Evolutionary conservation across 2,329 filamentous ascomycete genomes (phyloP).

Genomic region (Didymella exigua): DNA sequence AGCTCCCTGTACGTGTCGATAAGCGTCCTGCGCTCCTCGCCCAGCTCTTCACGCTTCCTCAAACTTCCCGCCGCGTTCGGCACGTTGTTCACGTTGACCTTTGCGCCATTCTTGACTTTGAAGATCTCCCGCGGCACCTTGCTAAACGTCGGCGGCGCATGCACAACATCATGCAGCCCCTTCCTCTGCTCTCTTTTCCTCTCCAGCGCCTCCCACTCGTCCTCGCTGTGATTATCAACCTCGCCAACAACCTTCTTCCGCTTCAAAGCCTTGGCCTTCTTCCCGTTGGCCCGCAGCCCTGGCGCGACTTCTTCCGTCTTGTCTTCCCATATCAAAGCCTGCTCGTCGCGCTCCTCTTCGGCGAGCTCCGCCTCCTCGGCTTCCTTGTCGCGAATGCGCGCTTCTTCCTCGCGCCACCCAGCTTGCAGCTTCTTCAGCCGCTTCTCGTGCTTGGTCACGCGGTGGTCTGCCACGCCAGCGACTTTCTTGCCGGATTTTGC

Average conservation of each 20-base stretch:
- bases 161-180: slow-evolving; percentile 64
- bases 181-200: slow-evolving; percentile 61
- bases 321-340: slow-evolving; percentile 68
- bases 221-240: slow-evolving; percentile 64
- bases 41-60: slow-evolving; percentile 73
- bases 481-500: slow-evolving; percentile 66
- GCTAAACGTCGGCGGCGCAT: slow-evolving; percentile 76
- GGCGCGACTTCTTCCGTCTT: slow-evolving; percentile 68
- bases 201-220: slow-evolving; percentile 79
- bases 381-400: slow-evolving; percentile 70
- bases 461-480: slow-evolving; percentile 67
- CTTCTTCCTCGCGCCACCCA: slow-evolving; percentile 63
- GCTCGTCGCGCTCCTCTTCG: slow-evolving; percentile 63
- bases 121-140: slow-evolving; percentile 67
- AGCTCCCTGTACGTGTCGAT: slow-evolving; percentile 74
- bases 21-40: slow-evolving; percentile 70
- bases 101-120: slow-evolving; percentile 67
- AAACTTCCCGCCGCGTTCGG: slow-evolving; percentile 73
- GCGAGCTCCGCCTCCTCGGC: slow-evolving; percentile 77
- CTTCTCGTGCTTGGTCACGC: slow-evolving; percentile 79
- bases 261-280: slow-evolving; percentile 58
- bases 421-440: slow-evolving; percentile 68
- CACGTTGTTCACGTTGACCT: slow-evolving; percentile 70
- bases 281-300: slow-evolving; percentile 41
- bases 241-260: slow-evolving; percentile 58